A percentile compares a stretch with the other conserved stretches of the same genome.
phyloP scores from a whole-genome alignment of 768 basidiomycete genomes.

The Dioszegia crocea region DNA sequence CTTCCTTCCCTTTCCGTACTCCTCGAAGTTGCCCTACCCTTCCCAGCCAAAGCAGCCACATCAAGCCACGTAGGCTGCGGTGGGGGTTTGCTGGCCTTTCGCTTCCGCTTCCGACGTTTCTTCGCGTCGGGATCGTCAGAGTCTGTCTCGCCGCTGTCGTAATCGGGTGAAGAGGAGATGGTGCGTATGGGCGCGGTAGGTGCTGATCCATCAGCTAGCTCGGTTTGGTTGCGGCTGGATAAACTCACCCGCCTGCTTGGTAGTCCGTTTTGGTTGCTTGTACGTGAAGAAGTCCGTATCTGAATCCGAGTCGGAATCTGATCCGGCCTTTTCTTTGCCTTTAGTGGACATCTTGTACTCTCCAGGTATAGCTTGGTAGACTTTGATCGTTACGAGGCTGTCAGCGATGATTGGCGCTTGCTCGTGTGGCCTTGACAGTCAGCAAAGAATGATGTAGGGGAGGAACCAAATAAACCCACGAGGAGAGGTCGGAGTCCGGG shows the following conservation, averaged over 20 bases:
- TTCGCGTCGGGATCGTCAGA: conserved; percentile 12
- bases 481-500: too few species aligned
- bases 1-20: neutral
- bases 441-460: neutral
- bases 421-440: too few species aligned
- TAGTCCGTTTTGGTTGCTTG: conserved; percentile 1
- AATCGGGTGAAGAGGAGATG: neutral
- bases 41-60: neutral
- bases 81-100: neutral
- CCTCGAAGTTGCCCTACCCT: neutral
- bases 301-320: conserved; percentile 8
- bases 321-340: conserved; percentile 23
- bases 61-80: neutral
- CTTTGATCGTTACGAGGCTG: neutral
- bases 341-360: conserved; percentile 18
- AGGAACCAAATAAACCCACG: neutral
- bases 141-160: conserved; percentile 4
- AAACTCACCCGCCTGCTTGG: neutral
- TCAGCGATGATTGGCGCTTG: neutral
- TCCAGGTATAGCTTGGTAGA: neutral
- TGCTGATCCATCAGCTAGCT: conserved; percentile 2
- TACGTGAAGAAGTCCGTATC: conserved; percentile 29
- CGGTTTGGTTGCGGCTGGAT: too few species aligned
- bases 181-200: neutral
- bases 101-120: conserved; percentile 21